These are phyloP conservation scores for Zizania latifolia DNA, from an alignment of 176 grass and related monocot species.

Conservation along the genomic window DNA sequence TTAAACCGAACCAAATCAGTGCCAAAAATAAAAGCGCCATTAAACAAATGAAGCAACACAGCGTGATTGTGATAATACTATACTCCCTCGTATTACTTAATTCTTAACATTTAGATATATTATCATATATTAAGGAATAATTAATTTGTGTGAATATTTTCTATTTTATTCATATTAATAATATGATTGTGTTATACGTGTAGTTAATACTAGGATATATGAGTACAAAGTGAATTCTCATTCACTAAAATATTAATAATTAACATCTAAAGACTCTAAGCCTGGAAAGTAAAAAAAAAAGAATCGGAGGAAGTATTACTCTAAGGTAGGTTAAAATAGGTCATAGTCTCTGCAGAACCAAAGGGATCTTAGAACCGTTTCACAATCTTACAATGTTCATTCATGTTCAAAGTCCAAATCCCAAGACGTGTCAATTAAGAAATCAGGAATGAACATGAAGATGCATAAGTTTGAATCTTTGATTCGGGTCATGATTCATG, in stretches of 20 bases:
- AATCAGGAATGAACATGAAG: conserved; percentile 32
- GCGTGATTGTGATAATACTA: conserved; percentile 13
- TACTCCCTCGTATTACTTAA: too few relatives aligned
- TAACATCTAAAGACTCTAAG: too few relatives aligned
- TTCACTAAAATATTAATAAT: too few relatives aligned
- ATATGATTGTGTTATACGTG: too few relatives aligned
- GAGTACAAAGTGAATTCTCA: too few relatives aligned
- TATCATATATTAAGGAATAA: too few relatives aligned
- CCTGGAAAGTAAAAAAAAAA: too few relatives aligned
- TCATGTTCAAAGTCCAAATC: not conserved
- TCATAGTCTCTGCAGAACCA: not conserved
- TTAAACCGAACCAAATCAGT: conserved; percentile 37
- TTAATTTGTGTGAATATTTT: too few relatives aligned
- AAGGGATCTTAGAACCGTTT: conserved; percentile 6
- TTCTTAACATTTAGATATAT: too few relatives aligned
- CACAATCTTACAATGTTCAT: conserved; percentile 2
- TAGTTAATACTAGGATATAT: too few relatives aligned
- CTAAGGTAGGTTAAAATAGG: conserved; percentile 8
- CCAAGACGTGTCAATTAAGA: conserved; percentile 20
- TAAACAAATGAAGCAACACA: conserved; percentile 17
- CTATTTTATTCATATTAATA: too few relatives aligned
- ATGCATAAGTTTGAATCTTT: conserved; percentile 20
- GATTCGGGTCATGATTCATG: conserved; percentile 13
- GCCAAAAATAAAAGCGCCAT: not conserved
- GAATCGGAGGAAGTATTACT: too few relatives aligned